Percentiles rank a stretch among this genome's conserved stretches.
These are phyloP conservation scores for Pyrus bretschneideri DNA, from an alignment of 306 rosid genomes.

Conservation along the genomic window DNA sequence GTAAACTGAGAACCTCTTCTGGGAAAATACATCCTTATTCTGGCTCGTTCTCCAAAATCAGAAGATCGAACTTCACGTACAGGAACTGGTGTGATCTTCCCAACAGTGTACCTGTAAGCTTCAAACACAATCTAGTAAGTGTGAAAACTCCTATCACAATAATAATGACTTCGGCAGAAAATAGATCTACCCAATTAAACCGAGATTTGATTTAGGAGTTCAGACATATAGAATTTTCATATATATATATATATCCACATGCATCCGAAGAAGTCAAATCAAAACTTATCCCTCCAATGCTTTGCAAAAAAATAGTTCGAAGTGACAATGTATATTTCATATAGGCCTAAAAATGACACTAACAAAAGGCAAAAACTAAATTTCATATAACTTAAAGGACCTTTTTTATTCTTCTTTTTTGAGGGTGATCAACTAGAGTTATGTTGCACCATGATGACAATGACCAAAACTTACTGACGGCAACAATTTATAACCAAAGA, in stretches of 20 bases:
- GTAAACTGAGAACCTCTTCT: conserved; percentile 78
- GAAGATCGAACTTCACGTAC: conserved; percentile 89
- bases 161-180: not conserved
- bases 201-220: not conserved
- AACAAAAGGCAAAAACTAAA: not conserved
- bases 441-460: not conserved
- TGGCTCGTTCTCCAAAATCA: conserved; percentile 88
- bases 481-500: not conserved
- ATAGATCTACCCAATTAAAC: not conserved
- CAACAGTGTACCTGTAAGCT: conserved; percentile 87
- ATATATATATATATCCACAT: not conserved
- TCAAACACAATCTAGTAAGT: conserved; percentile 28
- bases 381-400: not conserved
- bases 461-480: not conserved
- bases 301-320: not conserved
- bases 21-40: conserved; percentile 91
- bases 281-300: not conserved
- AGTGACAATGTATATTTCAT: not conserved
- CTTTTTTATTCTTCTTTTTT: not conserved
- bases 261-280: not conserved
- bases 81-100: conserved; percentile 95
- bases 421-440: not conserved
- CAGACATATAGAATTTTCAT: not conserved
- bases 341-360: too few relatives aligned
- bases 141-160: not conserved